Percentiles rank a stretch among this genome's conserved stretches.
These are phyloP conservation scores for Mycena albidolilacea DNA, from an alignment of 768 basidiomycete species.

Conservation along the genomic window DNA sequence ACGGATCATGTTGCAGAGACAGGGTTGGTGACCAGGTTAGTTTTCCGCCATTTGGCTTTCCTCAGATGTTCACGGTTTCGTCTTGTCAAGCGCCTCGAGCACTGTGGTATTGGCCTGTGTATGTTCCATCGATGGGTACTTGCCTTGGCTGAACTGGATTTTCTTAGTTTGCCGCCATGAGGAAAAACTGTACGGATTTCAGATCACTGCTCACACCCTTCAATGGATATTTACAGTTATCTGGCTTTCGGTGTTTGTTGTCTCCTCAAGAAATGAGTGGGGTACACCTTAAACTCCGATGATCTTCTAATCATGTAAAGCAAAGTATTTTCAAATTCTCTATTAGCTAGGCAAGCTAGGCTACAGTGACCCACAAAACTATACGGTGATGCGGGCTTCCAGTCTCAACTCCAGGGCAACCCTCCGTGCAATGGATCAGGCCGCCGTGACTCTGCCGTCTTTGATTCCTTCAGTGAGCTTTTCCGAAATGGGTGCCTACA, in stretches of 20 bases:
- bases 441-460: not conserved
- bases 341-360: not conserved
- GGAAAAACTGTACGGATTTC: not conserved
- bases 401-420: not conserved
- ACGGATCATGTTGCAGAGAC: constrained; percentile 1
- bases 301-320: not conserved
- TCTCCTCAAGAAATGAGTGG: no score
- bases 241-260: no score
- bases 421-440: not conserved
- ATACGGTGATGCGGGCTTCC: no score
- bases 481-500: no score
- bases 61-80: no score
- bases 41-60: not conserved
- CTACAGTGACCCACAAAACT: not conserved
- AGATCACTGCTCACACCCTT: not conserved
- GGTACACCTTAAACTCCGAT: no score
- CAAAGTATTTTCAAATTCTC: not conserved
- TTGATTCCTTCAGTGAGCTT: no score
- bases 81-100: not conserved
- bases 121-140: not conserved
- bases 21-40: not conserved
- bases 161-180: constrained; percentile 5
- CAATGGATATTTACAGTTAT: not conserved
- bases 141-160: not conserved
- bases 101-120: not conserved